Conservation (phyloP, 176 grass and related monocot genomes). For the Eleusine coracana region DNA sequence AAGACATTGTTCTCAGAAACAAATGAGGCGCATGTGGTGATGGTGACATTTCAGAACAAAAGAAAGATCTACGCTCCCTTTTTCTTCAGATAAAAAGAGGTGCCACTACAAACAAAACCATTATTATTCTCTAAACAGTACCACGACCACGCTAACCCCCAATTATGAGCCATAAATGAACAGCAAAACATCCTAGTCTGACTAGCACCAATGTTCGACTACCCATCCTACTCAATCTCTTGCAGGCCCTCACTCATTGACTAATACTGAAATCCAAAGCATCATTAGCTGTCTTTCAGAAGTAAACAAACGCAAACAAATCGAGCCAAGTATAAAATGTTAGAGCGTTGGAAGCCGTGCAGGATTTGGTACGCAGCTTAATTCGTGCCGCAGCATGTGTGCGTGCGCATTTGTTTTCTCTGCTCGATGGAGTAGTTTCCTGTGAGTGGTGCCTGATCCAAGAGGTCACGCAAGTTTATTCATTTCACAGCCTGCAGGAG, state of each 20-base stretch:
- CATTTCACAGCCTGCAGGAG: constrained; percentile 35
- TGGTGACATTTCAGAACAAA: not conserved
- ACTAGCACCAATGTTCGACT: constrained; percentile 29
- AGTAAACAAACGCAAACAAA: constrained; percentile 44
- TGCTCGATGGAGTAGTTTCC: constrained; percentile 35
- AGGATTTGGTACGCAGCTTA: constrained; percentile 52
- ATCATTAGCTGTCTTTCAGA: constrained; percentile 57
- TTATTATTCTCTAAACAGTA: not conserved
- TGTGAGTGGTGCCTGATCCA: constrained; percentile 48
- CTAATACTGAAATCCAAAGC: constrained; percentile 43
- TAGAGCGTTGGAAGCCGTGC: constrained; percentile 32
- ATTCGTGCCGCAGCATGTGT: constrained; percentile 55
- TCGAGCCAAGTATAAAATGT: constrained; percentile 26
- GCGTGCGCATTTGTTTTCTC: constrained; percentile 43
- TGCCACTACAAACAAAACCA: constrained; percentile 27
- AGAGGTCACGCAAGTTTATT: constrained; percentile 43
- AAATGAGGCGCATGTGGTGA: not conserved
- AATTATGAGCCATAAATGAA: constrained; percentile 55
- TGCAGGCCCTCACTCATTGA: constrained; percentile 51
- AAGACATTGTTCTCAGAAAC: not conserved
- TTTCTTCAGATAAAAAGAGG: not conserved
- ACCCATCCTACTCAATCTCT: constrained; percentile 17
- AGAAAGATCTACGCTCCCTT: not conserved
- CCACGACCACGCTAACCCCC: constrained; percentile 31
- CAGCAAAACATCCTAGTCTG: constrained; percentile 47